phyloP scores from a whole-genome alignment of 2,329 filamentous ascomycete species.

The Emmonsiellopsis sp. region DNA sequence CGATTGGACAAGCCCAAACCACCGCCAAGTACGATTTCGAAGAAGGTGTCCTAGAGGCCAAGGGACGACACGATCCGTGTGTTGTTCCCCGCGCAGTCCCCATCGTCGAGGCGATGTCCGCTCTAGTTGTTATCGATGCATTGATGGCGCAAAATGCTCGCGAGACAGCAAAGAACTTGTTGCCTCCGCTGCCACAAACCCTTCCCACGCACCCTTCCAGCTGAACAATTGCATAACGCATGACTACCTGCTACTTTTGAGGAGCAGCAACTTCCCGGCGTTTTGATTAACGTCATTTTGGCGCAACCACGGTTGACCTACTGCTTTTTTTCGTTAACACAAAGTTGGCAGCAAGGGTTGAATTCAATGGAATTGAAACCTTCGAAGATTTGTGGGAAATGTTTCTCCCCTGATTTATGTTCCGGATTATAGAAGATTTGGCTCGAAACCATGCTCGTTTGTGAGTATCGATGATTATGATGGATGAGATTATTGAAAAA shows the following conservation, averaged over 20 bases:
- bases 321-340: neutral
- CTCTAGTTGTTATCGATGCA: slow-evolving; percentile 78
- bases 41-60: slow-evolving; percentile 74
- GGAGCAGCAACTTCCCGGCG: neutral
- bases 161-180: slow-evolving; percentile 38
- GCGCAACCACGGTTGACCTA: neutral
- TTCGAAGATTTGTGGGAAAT: too few relatives aligned
- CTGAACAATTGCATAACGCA: neutral
- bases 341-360: neutral
- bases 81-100: slow-evolving; percentile 77
- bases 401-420: too few relatives aligned
- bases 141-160: slow-evolving; percentile 70
- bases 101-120: slow-evolving; percentile 75
- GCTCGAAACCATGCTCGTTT: too few relatives aligned
- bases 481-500: too few relatives aligned
- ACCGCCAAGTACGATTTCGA: slow-evolving; percentile 71
- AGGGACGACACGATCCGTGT: slow-evolving; percentile 89
- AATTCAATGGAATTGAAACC: neutral
- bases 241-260: neutral
- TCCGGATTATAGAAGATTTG: too few relatives aligned
- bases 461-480: too few relatives aligned
- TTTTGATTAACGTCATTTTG: neutral
- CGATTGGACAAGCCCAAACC: slow-evolving; percentile 79
- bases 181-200: slow-evolving; percentile 34
- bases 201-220: slow-evolving; percentile 26